These are phyloP conservation scores for Thermomyces lanuginosus DNA, from an alignment of 2,329 filamentous ascomycete species.

Conservation along the genomic window DNA sequence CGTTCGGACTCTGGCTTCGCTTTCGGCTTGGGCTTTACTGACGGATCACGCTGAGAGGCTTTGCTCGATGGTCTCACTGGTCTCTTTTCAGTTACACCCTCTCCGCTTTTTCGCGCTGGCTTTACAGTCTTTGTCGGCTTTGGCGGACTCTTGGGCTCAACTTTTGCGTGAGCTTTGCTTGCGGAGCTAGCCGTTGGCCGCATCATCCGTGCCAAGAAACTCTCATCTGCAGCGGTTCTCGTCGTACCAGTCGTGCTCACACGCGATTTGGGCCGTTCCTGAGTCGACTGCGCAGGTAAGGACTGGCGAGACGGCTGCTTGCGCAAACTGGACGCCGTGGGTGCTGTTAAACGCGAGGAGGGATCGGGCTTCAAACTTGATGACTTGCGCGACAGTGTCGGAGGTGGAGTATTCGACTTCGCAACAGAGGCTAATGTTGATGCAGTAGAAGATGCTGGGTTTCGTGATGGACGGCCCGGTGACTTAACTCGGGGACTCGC, in stretches of 20 bases:
- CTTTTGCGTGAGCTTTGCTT: slow-evolving; percentile 32
- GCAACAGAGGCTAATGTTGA: slow-evolving; percentile 25
- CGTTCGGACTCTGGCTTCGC: too few species aligned
- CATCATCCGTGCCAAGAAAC: slow-evolving; percentile 37
- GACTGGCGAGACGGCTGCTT: slow-evolving; percentile 19
- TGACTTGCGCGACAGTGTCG: slow-evolving; percentile 20
- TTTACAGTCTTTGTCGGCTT: slow-evolving; percentile 11
- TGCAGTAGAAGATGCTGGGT: slow-evolving; percentile 25
- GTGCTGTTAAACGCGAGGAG: slow-evolving; percentile 12
- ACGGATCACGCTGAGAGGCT: too few species aligned
- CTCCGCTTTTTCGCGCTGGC: slow-evolving; percentile 4
- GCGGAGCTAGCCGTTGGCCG: slow-evolving; percentile 35
- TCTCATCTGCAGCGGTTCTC: slow-evolving; percentile 25
- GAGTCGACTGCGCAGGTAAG: slow-evolving; percentile 13
- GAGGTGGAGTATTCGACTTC: slow-evolving; percentile 15
- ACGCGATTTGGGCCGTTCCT: slow-evolving; percentile 26
- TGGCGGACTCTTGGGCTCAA: slow-evolving; percentile 26
- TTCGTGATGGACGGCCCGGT: slow-evolving; percentile 24
- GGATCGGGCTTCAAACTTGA: slow-evolving; percentile 17
- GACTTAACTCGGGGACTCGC: too few species aligned
- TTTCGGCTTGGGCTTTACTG: too few species aligned
- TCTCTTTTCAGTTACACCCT: too few species aligned
- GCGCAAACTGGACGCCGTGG: slow-evolving; percentile 13
- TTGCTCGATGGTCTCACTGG: too few species aligned
- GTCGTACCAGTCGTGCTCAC: slow-evolving; percentile 21